phyloP scores from a whole-genome alignment of 2,329 filamentous ascomycete genomes.

The Alternaria sp. region DNA sequence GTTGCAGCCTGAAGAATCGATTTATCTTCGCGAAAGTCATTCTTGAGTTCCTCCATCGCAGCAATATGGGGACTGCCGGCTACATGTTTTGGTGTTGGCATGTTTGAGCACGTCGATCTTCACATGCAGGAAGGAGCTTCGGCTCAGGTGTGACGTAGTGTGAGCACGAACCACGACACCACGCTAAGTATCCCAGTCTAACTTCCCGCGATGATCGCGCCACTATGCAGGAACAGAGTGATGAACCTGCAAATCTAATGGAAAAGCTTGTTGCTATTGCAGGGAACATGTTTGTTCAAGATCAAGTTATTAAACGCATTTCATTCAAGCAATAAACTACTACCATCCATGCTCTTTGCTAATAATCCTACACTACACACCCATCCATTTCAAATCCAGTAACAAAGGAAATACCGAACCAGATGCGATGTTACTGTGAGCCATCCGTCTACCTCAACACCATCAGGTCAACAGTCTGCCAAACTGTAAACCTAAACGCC shows the following conservation, averaged over 20 bases:
- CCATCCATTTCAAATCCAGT: not conserved
- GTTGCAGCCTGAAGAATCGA: constrained; percentile 31
- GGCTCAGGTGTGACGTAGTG: constrained; percentile 40
- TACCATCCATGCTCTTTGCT: constrained; percentile 10
- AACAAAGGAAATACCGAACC: constrained; percentile 19
- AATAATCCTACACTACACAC: constrained; percentile 33
- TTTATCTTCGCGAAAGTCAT: constrained; percentile 25
- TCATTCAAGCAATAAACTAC: constrained; percentile 23
- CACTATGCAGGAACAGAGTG: constrained; percentile 7
- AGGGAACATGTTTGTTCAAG: not conserved
- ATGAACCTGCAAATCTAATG: constrained; percentile 16
- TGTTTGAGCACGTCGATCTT: constrained; percentile 25
- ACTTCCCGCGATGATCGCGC: constrained; percentile 1
- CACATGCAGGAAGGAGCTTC: constrained; percentile 31
- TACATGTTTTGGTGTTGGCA: constrained; percentile 17
- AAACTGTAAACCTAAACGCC: constrained; percentile 36
- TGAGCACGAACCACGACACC: constrained; percentile 31
- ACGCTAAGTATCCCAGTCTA: constrained; percentile 34
- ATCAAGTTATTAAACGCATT: constrained; percentile 8
- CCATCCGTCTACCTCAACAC: constrained; percentile 29
- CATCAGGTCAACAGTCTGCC: constrained; percentile 23
- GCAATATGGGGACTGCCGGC: constrained; percentile 1
- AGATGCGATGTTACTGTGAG: constrained; percentile 21
- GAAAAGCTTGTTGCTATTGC: not conserved
- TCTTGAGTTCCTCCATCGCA: constrained; percentile 37